Base-by-base conservation (phyloP, 2,329 filamentous ascomycete genomes). In the Cladobotryum mycophilum region DNA sequence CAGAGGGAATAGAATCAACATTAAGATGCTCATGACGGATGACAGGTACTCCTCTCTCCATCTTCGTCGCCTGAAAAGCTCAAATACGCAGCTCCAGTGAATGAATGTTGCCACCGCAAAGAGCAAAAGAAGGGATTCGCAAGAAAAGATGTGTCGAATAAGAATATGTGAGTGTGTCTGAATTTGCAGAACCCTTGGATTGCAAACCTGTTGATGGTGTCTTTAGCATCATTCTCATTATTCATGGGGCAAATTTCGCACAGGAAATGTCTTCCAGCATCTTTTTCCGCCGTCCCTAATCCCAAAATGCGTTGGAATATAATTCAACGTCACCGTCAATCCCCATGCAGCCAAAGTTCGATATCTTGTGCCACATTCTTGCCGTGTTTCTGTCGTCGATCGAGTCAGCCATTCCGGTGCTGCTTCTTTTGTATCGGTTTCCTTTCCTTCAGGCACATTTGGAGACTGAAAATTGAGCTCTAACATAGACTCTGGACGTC, bases 191-290 rank as follows among this genome's bases (percentile, higher is more conserved):
- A 5, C n/a, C 15, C 7, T 20, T 13, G 43, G 33, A 25, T 38
- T 47, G 36, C 48, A 51, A 4, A 17, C 45, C 48, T 51, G 37
- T 36, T 30, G 35, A 25, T 13, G 35, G 37, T 46, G 43, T 34
- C 37, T 34, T 47, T 44, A 51, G 43, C 34, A 44, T 33, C 25
- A 11, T 11, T 4, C 25, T 30, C 25, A 30, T 11, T 30, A 8
- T 30, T 30, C 6, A 30, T 30, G 25, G 25, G 25, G 25, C 25
- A 30, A 8, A 8, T 36, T 8, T 42, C 48, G 25, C 42, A 51
- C 48, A 34, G 43, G 48, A 47, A 41, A 51, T 36, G 9, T 42
- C 37, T 14, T 47, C 48, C 43, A 51, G 35, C 48, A 46, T 30
- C 33, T 38, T 4, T 34, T 40, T 25, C 15, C 41, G 12, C 41